These are phyloP conservation scores for Sarcocystis neurona DNA, from an alignment of 169 alveolate species.

Conservation along the genomic window DNA sequence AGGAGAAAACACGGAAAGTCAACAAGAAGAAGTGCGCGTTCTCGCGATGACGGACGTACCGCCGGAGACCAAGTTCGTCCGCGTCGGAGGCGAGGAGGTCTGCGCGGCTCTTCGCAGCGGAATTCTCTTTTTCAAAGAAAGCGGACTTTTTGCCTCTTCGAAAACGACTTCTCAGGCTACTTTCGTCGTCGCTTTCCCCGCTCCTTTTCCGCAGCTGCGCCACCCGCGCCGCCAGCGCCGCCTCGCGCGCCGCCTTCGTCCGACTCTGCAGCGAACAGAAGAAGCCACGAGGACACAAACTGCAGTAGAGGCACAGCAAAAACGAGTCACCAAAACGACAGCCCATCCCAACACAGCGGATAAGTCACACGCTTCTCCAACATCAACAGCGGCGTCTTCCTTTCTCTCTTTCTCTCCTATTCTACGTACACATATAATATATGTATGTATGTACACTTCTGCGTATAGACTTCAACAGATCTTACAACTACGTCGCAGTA, in stretches of 20 bases:
- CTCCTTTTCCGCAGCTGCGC: conserved; percentile 4
- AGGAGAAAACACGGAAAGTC: neutral
- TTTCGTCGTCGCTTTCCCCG: conserved; percentile 32
- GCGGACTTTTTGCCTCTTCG: neutral
- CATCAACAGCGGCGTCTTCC: neutral
- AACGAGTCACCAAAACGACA: neutral
- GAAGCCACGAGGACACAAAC: neutral
- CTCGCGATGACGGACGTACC: too few species aligned
- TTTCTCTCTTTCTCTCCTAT: too few species aligned
- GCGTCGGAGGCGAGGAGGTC: too few species aligned
- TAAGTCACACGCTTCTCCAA: neutral
- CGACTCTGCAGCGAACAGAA: conserved; percentile 2
- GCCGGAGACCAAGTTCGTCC: too few species aligned
- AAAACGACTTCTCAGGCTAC: too few species aligned
- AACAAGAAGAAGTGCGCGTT: too few species aligned
- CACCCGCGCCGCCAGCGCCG: conserved; percentile 35
- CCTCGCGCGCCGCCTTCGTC: conserved; percentile 13
- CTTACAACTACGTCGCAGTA: too few species aligned
- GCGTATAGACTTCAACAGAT: too few species aligned
- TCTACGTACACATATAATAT: too few species aligned
- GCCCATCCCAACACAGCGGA: neutral
- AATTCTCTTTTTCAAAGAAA: too few species aligned
- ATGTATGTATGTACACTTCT: too few species aligned
- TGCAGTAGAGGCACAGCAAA: neutral
- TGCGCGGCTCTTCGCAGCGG: too few species aligned